Evolutionary conservation across 2,329 filamentous ascomycete species (phyloP), one percentile per base, ranked within the genome.

Genomic region (Stemphylium vesicarium): DNA sequence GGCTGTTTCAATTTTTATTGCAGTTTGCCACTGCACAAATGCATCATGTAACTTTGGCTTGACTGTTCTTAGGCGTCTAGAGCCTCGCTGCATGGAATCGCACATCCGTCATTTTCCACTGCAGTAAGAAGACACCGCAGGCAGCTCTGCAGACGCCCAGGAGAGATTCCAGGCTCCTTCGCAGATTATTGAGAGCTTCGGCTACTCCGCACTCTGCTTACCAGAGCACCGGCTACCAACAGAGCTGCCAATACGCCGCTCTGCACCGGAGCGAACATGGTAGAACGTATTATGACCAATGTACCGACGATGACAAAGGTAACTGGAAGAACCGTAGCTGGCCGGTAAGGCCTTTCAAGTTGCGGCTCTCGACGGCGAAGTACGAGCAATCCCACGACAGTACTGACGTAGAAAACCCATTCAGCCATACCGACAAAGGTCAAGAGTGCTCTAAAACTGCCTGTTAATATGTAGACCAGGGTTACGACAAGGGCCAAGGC

Each of bases 321-420:
- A 0, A 80, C 46, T 0, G 85, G 85, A 9, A 86, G 75, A 2
- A 81, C 20, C 0, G 85, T 63, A 12, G 75, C 71, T 0, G 85
- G 81, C 66, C 81, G 82, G 63, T 87, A 88, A 0, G 85, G 85
- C 10, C 85, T 72, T 0, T 75, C 62, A 2, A 88, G 74, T 0
- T 74, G 68, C 0, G 85, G 85, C 65, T 88, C 84, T 1, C 82
- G 79, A 50, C 79, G 80, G 11, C 85, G 80, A 38, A 88, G 71
- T 13, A 87, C 73, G 9, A 87, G 75, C 1, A 84, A 81, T 0
- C 85, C 85, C 0, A 87, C 63, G 0, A 87, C 85, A 0, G 85
- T 85, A 26, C 87, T 77, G 64, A 88, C 85, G 74, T 88, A 88
- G 71, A 88, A 88, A 0, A 85, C 81, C 66, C 85, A 88, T 55